Base-by-base conservation (phyloP, 139 green algal genomes). In the Volvox africanus region DNA sequence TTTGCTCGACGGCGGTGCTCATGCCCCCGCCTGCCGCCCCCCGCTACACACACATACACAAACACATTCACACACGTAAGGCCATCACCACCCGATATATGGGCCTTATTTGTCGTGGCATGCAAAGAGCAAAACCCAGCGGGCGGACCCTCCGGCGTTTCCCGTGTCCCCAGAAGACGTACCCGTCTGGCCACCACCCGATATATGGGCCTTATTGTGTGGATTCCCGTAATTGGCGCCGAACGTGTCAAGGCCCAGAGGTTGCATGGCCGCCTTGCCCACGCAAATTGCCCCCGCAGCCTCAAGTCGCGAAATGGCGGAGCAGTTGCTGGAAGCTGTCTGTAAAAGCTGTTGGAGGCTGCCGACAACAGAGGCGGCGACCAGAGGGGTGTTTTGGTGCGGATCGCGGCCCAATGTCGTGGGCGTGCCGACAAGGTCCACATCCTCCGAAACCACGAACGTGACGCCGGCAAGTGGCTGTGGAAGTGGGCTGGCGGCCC, bases 141-240 rank as follows among this genome's bases (percentile, higher is more conserved):
- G n/a, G n/a, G n/a, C n/a, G n/a, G n/a, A n/a, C n/a, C n/a, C n/a
- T n/a, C n/a, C n/a, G n/a, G n/a, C 9, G 44, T 55, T 55, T 55
- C 44, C 44, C 5, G 44, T 55, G 5, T 55, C 44, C 44, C 44
- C 2, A 16, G 65, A 24, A 24, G 11, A 24, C 65, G 65, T 68
- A 94, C 92, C 92, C n/a, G 93, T 93, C 22, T 82, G 61, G 19
- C 82, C 88, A 5, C 93, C 93, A 11, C 93, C 93, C 19, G 93
- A 36, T 12, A 88, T 44, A 14, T 88, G n/a, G 2, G 36, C 62
- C 79, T 91, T 92, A 75, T 95, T 93, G 82, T 82, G 71, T 5
- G 91, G 91, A 71, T 89, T 93, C 44, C 93, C 93, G 84, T 80
- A 92, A 79, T 92, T 93, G 61, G 86, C 87, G 0, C 93, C 93